phyloP scores from a whole-genome alignment of 2,329 filamentous ascomycete species.

The Aspergillus uvarum region DNA sequence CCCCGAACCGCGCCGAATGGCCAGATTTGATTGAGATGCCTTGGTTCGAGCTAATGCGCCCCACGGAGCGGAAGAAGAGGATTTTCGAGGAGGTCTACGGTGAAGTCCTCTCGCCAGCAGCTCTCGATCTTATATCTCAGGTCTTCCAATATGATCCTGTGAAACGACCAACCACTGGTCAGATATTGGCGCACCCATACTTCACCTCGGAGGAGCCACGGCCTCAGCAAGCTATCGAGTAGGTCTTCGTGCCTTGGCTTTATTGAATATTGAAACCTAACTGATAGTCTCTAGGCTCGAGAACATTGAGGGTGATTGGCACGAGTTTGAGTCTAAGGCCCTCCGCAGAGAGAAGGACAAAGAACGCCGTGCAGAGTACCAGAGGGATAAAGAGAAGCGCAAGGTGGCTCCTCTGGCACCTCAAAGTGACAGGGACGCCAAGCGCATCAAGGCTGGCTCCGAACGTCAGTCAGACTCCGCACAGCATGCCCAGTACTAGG shows the following conservation, averaged over 20 bases:
- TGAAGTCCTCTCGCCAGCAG: constrained; percentile 72
- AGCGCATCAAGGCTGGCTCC: constrained; percentile 37
- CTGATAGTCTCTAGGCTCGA: constrained; percentile 59
- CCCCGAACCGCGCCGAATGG: constrained; percentile 82
- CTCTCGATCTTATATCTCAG: constrained; percentile 74
- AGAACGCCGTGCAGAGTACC: constrained; percentile 51
- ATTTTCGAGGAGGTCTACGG: constrained; percentile 82
- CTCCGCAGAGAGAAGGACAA: constrained; percentile 80
- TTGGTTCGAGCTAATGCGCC: constrained; percentile 91
- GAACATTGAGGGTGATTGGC: constrained; percentile 88
- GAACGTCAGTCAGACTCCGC: constrained; percentile 15
- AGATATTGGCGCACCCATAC: constrained; percentile 84
- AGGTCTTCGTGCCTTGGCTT: constrained; percentile 45
- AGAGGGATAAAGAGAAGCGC: constrained; percentile 52
- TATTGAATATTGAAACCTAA: neutral
- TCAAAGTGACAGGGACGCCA: constrained; percentile 42
- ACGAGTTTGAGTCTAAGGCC: constrained; percentile 97
- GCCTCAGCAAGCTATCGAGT: constrained; percentile 77
- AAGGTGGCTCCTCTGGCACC: constrained; percentile 40
- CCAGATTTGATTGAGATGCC: constrained; percentile 88
- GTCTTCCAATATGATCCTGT: constrained; percentile 91
- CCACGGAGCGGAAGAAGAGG: constrained; percentile 68
- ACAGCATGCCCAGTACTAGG: constrained; percentile 10
- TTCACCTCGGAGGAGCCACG: constrained; percentile 79
- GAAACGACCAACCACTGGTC: constrained; percentile 76